A percentile compares a stretch with the other conserved stretches of the same genome.
Evolutionary conservation across 805 yeast species (phyloP).

Genomic region (Clavispora carvajalis): DNA sequence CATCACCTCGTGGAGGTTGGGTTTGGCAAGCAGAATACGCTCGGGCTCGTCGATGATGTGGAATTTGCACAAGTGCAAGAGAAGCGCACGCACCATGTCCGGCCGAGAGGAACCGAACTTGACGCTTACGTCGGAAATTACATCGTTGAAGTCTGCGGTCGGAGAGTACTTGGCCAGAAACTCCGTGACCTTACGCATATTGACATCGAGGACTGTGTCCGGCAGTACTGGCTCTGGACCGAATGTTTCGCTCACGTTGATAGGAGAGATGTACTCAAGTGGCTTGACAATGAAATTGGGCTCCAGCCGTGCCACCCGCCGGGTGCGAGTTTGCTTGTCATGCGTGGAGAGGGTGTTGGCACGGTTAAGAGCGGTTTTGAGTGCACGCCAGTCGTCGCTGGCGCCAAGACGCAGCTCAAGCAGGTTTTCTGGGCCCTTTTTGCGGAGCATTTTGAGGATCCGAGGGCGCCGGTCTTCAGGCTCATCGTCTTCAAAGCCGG

Average conservation of each 20-base stretch:
- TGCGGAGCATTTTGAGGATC: conserved; percentile 40
- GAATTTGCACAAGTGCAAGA: conserved; percentile 68
- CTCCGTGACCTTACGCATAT: conserved; percentile 25
- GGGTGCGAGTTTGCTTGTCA: conserved; percentile 68
- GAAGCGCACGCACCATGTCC: conserved; percentile 53
- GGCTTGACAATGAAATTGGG: conserved; percentile 37
- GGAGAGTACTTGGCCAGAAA: conserved; percentile 28
- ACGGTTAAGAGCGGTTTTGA: conserved; percentile 44
- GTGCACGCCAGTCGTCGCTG: conserved; percentile 29
- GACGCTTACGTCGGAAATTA: conserved; percentile 35
- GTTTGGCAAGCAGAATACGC: conserved; percentile 33
- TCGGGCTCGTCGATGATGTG: conserved; percentile 35
- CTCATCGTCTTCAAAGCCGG: conserved; percentile 28
- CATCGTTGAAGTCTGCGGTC: conserved; percentile 32
- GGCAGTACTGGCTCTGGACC: conserved; percentile 15
- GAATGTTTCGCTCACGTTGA: conserved; percentile 35
- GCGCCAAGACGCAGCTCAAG: conserved; percentile 42
- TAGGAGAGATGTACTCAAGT: conserved; percentile 36
- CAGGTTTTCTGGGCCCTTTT: conserved; percentile 27
- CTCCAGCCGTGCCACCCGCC: conserved; percentile 43
- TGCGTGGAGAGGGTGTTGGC: conserved; percentile 61
- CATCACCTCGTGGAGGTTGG: conserved; percentile 40
- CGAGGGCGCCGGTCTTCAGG: conserved; percentile 38
- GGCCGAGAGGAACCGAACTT: conserved; percentile 38
- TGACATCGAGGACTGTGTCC: conserved; percentile 11